Conservation (phyloP, 768 basidiomycete genomes). For the Cystofilobasidium ferigula region DNA sequence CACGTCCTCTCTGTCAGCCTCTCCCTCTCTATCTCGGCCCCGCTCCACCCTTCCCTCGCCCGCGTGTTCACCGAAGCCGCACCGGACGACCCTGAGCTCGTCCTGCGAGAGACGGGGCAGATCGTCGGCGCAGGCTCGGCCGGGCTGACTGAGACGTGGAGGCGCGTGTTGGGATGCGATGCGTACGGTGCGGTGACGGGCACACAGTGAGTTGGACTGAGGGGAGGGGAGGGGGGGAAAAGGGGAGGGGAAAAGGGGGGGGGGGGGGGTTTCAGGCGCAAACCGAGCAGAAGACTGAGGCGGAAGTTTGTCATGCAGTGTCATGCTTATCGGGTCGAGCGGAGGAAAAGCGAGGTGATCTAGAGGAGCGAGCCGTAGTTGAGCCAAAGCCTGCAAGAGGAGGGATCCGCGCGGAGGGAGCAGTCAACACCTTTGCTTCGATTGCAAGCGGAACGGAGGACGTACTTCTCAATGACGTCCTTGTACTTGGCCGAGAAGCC, state of each 20-base stretch:
- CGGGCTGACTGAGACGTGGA: constrained; percentile 6
- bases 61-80: not conserved
- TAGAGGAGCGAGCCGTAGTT: not conserved
- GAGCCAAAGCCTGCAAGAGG: not conserved
- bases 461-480: not conserved
- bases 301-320: no score
- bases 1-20: constrained; percentile 14
- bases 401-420: no score
- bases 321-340: no score
- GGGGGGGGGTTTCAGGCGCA: no score
- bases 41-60: constrained; percentile 11
- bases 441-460: not conserved
- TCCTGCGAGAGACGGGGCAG: constrained; percentile 13
- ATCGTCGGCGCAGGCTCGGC: constrained; percentile 9
- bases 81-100: not conserved
- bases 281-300: no score
- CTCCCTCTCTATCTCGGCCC: not conserved
- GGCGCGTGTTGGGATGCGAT: not conserved
- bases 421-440: not conserved
- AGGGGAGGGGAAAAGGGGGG: no score
- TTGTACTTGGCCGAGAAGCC: constrained; percentile 1
- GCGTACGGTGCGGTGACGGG: constrained; percentile 5
- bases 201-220: no score
- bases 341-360: no score
- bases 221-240: no score